A percentile compares a stretch with the other conserved stretches of the same genome.
phyloP scores from a whole-genome alignment of 768 basidiomycete genomes.

The Termitomyces eurrhizus region DNA sequence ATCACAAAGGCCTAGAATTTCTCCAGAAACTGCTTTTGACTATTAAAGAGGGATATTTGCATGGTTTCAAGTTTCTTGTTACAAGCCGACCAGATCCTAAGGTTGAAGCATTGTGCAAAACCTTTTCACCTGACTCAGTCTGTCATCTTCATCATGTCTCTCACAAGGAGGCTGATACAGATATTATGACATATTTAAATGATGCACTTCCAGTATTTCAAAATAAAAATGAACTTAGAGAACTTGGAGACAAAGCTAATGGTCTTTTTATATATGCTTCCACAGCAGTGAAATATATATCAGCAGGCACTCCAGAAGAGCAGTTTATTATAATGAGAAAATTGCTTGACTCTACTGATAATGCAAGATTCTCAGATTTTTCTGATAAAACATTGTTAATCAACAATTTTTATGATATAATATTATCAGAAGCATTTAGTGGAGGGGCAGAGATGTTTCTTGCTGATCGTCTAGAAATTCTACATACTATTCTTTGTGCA shows the following conservation, averaged over 20 bases:
- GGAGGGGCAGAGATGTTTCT: no score
- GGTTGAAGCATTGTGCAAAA: slow-evolving; percentile 14
- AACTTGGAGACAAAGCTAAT: neutral
- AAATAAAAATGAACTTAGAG: neutral
- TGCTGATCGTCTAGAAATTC: neutral
- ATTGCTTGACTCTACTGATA: neutral
- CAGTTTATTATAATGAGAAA: neutral
- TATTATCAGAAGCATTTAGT: no score
- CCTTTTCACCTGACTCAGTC: slow-evolving; percentile 16
- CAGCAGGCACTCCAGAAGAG: neutral
- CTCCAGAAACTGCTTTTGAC: neutral
- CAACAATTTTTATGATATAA: no score
- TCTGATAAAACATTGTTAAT: neutral
- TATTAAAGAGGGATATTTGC: neutral
- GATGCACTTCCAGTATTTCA: neutral
- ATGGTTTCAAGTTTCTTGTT: slow-evolving; percentile 20
- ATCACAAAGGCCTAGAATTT: slow-evolving; percentile 11
- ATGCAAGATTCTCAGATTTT: neutral
- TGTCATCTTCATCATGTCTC: slow-evolving; percentile 5
- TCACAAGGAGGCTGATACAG: neutral
- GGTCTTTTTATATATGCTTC: neutral
- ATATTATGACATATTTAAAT: neutral
- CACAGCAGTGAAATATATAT: neutral
- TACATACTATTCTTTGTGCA: slow-evolving; percentile 16
- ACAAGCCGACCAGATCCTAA: slow-evolving; percentile 16